Conservation (phyloP, 768 basidiomycete genomes). For the Leccinum rimulosum region DNA sequence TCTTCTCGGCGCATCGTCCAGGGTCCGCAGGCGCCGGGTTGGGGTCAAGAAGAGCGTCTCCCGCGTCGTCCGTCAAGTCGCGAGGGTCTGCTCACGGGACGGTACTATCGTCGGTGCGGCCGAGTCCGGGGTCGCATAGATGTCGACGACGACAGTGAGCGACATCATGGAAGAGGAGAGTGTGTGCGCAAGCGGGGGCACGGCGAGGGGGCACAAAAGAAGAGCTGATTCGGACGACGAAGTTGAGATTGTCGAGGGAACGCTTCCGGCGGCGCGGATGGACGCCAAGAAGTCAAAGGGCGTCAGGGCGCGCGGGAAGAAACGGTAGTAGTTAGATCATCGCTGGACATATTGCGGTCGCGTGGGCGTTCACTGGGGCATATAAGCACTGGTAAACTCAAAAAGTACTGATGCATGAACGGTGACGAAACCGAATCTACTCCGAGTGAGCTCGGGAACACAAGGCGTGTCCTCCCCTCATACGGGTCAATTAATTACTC, state of each 20-base stretch:
- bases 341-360: neutral
- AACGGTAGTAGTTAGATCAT: constrained; percentile 26
- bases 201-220: constrained; percentile 41
- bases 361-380: no score
- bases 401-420: neutral
- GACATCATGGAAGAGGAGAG: constrained; percentile 46
- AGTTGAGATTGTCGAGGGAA: constrained; percentile 50
- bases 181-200: neutral
- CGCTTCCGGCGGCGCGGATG: constrained; percentile 37
- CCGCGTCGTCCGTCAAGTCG: constrained; percentile 50
- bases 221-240: constrained; percentile 57
- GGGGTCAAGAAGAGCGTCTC: constrained; percentile 41
- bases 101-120: constrained; percentile 32
- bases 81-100: constrained; percentile 30
- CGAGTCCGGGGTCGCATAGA: constrained; percentile 47
- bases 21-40: constrained; percentile 11
- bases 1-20: constrained; percentile 19
- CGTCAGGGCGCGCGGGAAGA: constrained; percentile 42
- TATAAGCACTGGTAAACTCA: no score
- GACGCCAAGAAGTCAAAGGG: constrained; percentile 32
- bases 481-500: neutral
- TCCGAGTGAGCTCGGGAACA: neutral
- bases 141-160: constrained; percentile 43
- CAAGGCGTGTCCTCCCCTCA: neutral
- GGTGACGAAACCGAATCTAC: neutral